Evolutionary conservation across 345 rosid species (phyloP).

Genomic region (Syzygium jambos): DNA sequence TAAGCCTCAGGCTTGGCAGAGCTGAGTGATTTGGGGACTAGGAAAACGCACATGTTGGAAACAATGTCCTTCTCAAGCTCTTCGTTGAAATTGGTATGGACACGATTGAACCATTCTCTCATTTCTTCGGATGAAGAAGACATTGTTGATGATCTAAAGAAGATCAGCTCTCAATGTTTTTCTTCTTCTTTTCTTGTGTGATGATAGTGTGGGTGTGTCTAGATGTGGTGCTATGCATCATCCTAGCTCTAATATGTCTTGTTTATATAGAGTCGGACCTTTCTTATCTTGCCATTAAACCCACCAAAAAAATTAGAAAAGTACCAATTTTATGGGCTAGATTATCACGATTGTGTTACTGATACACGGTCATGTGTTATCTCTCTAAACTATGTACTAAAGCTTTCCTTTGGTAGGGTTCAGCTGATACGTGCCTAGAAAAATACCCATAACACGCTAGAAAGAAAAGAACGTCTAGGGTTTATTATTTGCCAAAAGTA

Average conservation of each 20-base stretch:
- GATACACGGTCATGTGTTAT: neutral
- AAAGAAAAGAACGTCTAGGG: neutral
- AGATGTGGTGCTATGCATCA: neutral
- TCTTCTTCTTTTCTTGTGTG: neutral
- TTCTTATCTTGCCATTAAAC: neutral
- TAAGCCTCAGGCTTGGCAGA: neutral
- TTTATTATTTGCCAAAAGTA: neutral
- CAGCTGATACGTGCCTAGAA: neutral
- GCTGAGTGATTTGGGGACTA: neutral
- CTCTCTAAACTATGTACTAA: neutral
- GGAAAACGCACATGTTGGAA: neutral
- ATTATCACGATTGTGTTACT: neutral
- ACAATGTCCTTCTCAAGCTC: neutral
- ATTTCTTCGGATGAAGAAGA: neutral
- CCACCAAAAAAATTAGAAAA: neutral
- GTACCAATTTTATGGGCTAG: neutral
- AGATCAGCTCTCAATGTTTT: neutral
- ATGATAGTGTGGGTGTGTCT: neutral
- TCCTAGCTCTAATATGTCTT: neutral
- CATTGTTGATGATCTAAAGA: neutral
- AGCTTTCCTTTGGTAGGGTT: neutral
- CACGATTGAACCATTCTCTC: neutral
- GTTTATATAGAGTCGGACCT: neutral
- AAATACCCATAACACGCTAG: neutral
- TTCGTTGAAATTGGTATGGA: neutral